Evolutionary conservation across 2,329 filamentous ascomycete species (phyloP).

Genomic region (Dactylellina sp.): DNA sequence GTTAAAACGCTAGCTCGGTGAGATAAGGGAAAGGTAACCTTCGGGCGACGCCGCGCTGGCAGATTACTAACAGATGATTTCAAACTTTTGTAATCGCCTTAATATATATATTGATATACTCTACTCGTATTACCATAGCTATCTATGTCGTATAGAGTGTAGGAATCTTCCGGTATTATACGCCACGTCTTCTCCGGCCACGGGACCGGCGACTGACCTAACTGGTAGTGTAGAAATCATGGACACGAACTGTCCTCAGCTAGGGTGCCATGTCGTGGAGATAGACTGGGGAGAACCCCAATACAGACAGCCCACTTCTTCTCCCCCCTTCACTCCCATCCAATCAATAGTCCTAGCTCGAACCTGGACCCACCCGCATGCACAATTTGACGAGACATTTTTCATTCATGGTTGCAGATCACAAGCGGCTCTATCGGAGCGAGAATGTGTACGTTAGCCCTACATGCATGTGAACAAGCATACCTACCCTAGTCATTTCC

Average conservation of each 20-base stretch:
- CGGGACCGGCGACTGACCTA: not conserved
- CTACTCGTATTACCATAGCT: too few species aligned
- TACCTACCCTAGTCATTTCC: slow-evolving; percentile 1
- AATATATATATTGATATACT: too few species aligned
- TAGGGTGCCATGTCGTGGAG: slow-evolving; percentile 33
- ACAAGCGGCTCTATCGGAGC: slow-evolving; percentile 49
- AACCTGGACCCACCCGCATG: slow-evolving; percentile 27
- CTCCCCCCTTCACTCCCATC: not conserved
- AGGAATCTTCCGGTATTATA: too few species aligned
- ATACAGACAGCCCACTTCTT: not conserved
- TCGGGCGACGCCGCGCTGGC: too few species aligned
- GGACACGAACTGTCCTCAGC: not conserved
- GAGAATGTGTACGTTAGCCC: slow-evolving; percentile 42
- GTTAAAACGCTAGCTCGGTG: not conserved
- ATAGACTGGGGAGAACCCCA: not conserved
- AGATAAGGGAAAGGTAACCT: not conserved
- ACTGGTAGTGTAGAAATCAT: slow-evolving; percentile 9
- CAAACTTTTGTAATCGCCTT: too few species aligned
- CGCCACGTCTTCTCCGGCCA: too few species aligned
- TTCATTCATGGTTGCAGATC: slow-evolving; percentile 37
- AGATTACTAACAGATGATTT: not conserved
- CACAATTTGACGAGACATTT: slow-evolving; percentile 44
- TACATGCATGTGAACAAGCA: slow-evolving; percentile 22
- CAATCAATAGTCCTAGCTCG: slow-evolving; percentile 16
- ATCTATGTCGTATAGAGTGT: too few species aligned